phyloP scores from a whole-genome alignment of 495 filamentous ascomycete species.

The Daldinia caldariorum region DNA sequence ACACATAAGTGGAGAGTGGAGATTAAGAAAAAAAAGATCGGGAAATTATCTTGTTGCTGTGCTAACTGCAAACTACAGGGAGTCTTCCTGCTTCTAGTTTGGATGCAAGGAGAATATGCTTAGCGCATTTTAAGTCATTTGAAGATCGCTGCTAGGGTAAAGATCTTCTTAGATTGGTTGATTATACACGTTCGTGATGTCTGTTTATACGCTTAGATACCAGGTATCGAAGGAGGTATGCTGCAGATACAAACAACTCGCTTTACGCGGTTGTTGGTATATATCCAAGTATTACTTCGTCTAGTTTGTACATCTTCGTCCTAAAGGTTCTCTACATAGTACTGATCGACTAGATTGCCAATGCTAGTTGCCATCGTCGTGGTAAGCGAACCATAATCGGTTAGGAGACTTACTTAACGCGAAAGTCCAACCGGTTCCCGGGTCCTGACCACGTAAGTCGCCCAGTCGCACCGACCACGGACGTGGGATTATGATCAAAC shows the following conservation, averaged over 20 bases:
- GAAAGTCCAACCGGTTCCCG: constrained; percentile 12
- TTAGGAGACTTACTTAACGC: constrained; percentile 7
- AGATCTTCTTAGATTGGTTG: not conserved
- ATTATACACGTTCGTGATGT: not conserved
- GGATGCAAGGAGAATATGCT: not conserved
- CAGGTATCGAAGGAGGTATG: not conserved
- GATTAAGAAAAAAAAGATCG: constrained; percentile 8
- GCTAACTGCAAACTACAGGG: constrained; percentile 3
- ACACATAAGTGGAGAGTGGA: constrained; percentile 15
- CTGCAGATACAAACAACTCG: constrained; percentile 3
- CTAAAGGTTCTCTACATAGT: no score
- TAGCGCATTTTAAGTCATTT: not conserved
- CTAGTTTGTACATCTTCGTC: not conserved
- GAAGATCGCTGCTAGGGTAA: not conserved
- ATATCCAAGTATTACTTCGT: constrained; percentile 1
- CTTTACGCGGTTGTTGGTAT: constrained; percentile 8
- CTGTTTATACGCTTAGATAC: not conserved
- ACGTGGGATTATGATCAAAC: constrained; percentile 30
- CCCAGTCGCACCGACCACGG: constrained; percentile 4
- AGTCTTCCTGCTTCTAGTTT: constrained; percentile 13
- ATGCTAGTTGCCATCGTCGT: constrained; percentile 9
- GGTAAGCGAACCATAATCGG: constrained; percentile 6
- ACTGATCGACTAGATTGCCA: constrained; percentile 13
- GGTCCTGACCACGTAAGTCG: not conserved
- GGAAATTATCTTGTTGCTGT: constrained; percentile 20